Evolutionary conservation across 345 rosid species (phyloP), one percentile per base, ranked within the genome.

Genomic region (Turritis glabra): DNA sequence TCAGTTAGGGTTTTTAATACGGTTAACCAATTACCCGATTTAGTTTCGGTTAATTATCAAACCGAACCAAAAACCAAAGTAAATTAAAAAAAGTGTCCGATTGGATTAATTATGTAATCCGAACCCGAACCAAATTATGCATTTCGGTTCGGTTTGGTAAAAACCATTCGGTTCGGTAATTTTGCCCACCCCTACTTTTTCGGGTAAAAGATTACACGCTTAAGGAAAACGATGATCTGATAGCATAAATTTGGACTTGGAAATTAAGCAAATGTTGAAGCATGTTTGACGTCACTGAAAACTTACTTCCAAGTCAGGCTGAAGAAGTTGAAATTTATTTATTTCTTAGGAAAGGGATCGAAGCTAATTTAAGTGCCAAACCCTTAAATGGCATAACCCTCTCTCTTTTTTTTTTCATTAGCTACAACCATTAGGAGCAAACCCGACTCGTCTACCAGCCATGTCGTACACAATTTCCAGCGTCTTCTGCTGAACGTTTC

Each of bases 401-500:
- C 0, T 27, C 33, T 7, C 13, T 9, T 5, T 10, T 17, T 3
- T 38, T 0, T 43, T 21, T 4, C 5, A 13, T 58, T 30, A 86
- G 52, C 81, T 57, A 52, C 97, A 89, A 0, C 88, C 90, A 0
- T 74, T 81, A 0, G 87, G 43, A n/a, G 82, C 91, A 69, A 93
- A 89, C 8, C 96, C 98, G 17, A 92, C 64, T 56, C 72, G 84
- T 15, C 81, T 80, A 2, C 70, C 80, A 10, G 79, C 84, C 0
- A 61, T 87, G 21, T 90, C 98, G 5, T 93, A 83, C 1, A 87
- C 89, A 26, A 90, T 88, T 68, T 88, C 82, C 11, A 90, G 4
- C 3, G 85, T 88, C 67, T 67, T 51, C 29, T 93, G 98, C 79
- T 90, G 97, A 60, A 74, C 80, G 65, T 85, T 93, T 53, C 98